phyloP scores from a whole-genome alignment of 352 stramenopile species.

The Thraustochytrium striatum region DNA sequence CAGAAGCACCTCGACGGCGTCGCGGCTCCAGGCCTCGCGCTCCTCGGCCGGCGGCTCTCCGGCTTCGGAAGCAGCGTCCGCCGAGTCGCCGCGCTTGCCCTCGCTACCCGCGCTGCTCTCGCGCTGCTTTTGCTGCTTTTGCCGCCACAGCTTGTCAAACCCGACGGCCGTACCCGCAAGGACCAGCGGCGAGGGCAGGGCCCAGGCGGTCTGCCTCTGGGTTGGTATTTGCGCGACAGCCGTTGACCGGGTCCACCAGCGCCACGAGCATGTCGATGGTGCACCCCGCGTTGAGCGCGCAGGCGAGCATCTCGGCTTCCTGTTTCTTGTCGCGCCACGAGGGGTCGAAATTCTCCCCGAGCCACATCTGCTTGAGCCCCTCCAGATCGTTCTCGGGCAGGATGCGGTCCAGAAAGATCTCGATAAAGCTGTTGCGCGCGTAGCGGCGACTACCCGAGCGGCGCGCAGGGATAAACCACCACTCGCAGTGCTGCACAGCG shows the following conservation, averaged over 20 bases:
- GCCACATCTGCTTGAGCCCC: slow-evolving; percentile 28
- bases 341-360: slow-evolving; percentile 45
- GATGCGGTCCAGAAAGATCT: slow-evolving; percentile 46
- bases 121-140: background rate
- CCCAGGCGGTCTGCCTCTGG: slow-evolving; percentile 38
- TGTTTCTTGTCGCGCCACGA: slow-evolving; percentile 41
- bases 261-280: slow-evolving; percentile 41
- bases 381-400: slow-evolving; percentile 32
- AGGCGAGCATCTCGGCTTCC: slow-evolving; percentile 44
- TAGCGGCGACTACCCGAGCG: slow-evolving; percentile 7
- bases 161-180: background rate
- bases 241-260: slow-evolving; percentile 44
- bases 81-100: background rate
- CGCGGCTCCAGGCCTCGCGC: slow-evolving; percentile 27
- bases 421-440: slow-evolving; percentile 31
- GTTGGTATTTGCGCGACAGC: slow-evolving; percentile 46
- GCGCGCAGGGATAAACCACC: slow-evolving; percentile 45
- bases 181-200: slow-evolving; percentile 14
- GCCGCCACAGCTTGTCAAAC: background rate
- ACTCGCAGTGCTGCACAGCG: slow-evolving; percentile 16
- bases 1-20: slow-evolving; percentile 32
- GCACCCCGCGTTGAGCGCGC: slow-evolving; percentile 20
- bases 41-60: no score
- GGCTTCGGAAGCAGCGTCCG: background rate
- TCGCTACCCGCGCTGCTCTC: background rate